Evolutionary conservation across 1,284 basidiomycete species (phyloP), one percentile per base, ranked within the genome.

Genomic region (Wolfiporia cocos): DNA sequence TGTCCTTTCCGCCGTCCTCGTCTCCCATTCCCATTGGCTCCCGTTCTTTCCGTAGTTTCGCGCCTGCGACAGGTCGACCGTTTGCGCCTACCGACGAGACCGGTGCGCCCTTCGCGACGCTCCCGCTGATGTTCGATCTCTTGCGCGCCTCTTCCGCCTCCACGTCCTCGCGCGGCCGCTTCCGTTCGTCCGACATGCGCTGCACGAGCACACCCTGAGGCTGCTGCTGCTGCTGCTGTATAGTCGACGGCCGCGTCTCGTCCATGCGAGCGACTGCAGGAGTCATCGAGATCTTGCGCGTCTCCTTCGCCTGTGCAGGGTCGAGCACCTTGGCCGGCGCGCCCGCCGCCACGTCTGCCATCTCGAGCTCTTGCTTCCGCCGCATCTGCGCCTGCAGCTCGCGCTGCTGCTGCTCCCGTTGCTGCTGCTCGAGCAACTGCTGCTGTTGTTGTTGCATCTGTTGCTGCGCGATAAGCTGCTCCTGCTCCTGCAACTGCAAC

Each of bases 241-340:
- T 37, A 15, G 42, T 32, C 18, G 39, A 47, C n/a, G 50, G 51
- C 28, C 71, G 69, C 4, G 66, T 35, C 3, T 58, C 55, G 14
- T 54, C 53, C 2, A 19, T 37, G 7, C 80, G 76, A 11, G 81
- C 85, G 29, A 92, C 80, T 2, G 74, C 67, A 1, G 90, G 90
- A 0, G 89, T 92, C 38, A 76, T 81, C 1, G 81, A 82, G 43
- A 91, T 69, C 51, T 87, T 82, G 42, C 74, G 72, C 3, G 87
- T 89, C 52, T 85, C 87, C 2, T 68, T 76, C 2, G 59, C 70
- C 39, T 79, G 71, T 0, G 71, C 66, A 7, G 74, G 77, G 58
- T 86, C 82, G 48, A 73, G 55, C 37, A 61, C 56, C 30, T 66
- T 64, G 5, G 54, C 62, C 3, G 55, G 52, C 2, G 58, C 48